Percentiles rank a stretch among this genome's conserved stretches.
Conservation (phyloP, 2,329 filamentous ascomycete species). For the Fusarium pseudonygamai region DNA sequence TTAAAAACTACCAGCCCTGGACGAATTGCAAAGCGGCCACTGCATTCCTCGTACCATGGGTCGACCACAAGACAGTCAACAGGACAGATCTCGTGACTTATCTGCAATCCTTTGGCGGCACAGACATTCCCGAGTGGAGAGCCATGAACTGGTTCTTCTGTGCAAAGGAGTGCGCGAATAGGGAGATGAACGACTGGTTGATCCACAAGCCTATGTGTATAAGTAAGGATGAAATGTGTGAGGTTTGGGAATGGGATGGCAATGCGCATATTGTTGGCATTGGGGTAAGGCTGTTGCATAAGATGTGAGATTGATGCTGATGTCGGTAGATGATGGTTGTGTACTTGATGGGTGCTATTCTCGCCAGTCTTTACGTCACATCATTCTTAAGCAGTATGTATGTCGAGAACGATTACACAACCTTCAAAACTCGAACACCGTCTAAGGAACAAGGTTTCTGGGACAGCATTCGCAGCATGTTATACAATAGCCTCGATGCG, state of each 20-base stretch:
- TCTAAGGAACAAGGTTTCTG: accelerated
- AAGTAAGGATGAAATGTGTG: neutral
- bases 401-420: neutral
- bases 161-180: neutral
- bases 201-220: neutral
- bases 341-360: neutral
- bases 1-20: neutral
- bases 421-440: neutral
- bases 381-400: neutral
- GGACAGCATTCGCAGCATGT: neutral
- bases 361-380: accelerated
- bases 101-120: neutral
- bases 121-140: neutral
- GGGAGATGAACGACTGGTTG: neutral
- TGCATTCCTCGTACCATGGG: neutral
- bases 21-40: neutral
- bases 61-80: neutral
- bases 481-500: neutral
- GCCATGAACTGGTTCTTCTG: neutral
- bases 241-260: neutral
- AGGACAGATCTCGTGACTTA: neutral
- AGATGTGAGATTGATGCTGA: neutral
- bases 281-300: accelerated
- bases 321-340: neutral
- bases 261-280: neutral